These are phyloP conservation scores for Triglochin maritima DNA, from an alignment of 106 monocot genomes.

Conservation along the genomic window DNA sequence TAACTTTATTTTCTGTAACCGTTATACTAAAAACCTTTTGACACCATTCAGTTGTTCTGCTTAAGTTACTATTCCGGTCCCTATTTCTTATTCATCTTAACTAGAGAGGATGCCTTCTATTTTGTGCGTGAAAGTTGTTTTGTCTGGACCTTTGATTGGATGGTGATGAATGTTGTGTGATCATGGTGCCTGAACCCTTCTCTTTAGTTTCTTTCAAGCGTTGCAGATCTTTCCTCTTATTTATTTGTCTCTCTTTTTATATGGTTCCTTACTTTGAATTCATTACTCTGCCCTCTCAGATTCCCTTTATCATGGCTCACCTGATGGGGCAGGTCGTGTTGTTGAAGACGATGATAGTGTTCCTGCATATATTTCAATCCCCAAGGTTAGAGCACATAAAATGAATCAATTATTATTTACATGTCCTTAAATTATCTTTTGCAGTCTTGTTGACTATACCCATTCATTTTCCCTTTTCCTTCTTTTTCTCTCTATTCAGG, in stretches of 20 bases:
- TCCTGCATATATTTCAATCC: neutral
- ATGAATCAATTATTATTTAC: neutral
- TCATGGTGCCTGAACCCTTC: too few species aligned
- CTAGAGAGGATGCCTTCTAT: too few species aligned
- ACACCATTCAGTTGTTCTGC: too few species aligned
- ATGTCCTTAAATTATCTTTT: neutral
- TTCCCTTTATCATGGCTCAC: neutral
- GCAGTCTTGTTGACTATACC: neutral
- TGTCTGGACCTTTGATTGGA: too few species aligned
- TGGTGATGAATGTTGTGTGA: too few species aligned
- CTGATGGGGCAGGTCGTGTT: neutral
- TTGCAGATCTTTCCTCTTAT: neutral
- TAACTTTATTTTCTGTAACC: too few species aligned
- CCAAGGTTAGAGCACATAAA: neutral
- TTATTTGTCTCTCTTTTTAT: neutral
- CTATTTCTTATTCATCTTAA: too few species aligned
- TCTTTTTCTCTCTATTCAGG: conserved; percentile 26
- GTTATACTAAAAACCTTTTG: too few species aligned
- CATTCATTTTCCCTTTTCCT: conserved; percentile 6
- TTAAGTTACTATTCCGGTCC: too few species aligned
- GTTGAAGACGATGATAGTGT: neutral
- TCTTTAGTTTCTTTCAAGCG: neutral
- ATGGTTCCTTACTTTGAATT: neutral
- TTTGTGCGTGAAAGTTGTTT: too few species aligned
- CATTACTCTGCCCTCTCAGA: neutral